Evolutionary conservation across 2,329 filamentous ascomycete genomes (phyloP).

Genomic region (Pestalotiopsis sp.): DNA sequence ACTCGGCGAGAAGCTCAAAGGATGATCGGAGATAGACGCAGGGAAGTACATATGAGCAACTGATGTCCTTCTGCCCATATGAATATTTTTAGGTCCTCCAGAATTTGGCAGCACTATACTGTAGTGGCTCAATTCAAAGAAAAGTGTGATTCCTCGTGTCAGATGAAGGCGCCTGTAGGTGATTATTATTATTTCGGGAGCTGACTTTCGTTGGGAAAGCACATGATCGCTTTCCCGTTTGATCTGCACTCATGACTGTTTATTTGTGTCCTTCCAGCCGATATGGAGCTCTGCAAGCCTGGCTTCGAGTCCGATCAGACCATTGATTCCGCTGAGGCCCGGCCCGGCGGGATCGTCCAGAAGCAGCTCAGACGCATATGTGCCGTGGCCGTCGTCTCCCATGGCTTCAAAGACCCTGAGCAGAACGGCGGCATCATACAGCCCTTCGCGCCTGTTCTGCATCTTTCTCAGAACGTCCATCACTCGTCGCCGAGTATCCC

Average conservation of each 20-base stretch:
- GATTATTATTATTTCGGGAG: not conserved
- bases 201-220: not conserved
- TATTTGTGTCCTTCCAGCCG: not conserved
- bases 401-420: conserved; percentile 5
- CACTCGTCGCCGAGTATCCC: conserved; percentile 5
- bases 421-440: conserved; percentile 11
- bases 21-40: too few species aligned
- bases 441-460: conserved; percentile 7
- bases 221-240: not conserved
- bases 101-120: too few species aligned
- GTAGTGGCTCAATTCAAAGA: too few species aligned
- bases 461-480: conserved; percentile 9
- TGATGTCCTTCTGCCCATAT: too few species aligned
- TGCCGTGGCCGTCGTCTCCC: conserved; percentile 7
- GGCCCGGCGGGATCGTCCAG: conserved; percentile 11
- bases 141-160: too few species aligned
- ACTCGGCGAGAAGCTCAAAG: too few species aligned
- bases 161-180: not conserved
- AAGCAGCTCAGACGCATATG: not conserved
- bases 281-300: not conserved
- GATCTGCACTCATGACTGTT: not conserved
- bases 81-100: too few species aligned
- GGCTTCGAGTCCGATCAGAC: conserved; percentile 6
- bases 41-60: too few species aligned
- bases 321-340: not conserved